A percentile compares a stretch with the other conserved stretches of the same genome.
These are phyloP conservation scores for Macrophomina phaseolina DNA, from an alignment of 2,329 filamentous ascomycete genomes.

Conservation along the genomic window DNA sequence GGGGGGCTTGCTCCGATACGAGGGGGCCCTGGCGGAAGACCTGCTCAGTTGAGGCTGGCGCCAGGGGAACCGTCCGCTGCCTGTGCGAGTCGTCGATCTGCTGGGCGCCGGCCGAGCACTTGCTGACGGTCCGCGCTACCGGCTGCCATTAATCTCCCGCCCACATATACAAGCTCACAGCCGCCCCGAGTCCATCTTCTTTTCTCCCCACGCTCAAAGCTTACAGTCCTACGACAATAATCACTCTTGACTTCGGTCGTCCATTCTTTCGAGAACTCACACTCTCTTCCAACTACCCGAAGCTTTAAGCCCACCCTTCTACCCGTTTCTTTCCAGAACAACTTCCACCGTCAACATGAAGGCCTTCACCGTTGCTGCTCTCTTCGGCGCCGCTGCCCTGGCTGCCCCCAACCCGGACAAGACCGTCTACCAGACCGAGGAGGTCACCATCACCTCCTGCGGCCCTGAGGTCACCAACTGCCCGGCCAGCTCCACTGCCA, in stretches of 20 bases:
- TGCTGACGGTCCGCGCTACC: slow-evolving; percentile 20
- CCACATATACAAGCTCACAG: slow-evolving; percentile 27
- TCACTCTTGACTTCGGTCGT: slow-evolving; percentile 29
- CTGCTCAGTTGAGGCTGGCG: slow-evolving; percentile 26
- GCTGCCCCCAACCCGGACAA: slow-evolving; percentile 28
- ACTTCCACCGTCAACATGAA: slow-evolving; percentile 31
- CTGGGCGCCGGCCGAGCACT: slow-evolving; percentile 19
- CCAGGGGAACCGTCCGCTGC: slow-evolving; percentile 25
- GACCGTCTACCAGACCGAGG: slow-evolving; percentile 27
- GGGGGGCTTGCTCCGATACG: slow-evolving; percentile 16
- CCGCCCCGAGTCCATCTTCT: slow-evolving; percentile 3
- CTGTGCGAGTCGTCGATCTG: slow-evolving; percentile 24
- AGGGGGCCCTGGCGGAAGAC: slow-evolving; percentile 22
- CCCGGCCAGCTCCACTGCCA: slow-evolving; percentile 29
- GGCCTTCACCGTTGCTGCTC: slow-evolving; percentile 29
- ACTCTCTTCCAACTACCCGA: slow-evolving; percentile 33
- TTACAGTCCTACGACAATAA: slow-evolving; percentile 27
- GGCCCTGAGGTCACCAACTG: slow-evolving; percentile 30
- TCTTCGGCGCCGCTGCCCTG: slow-evolving; percentile 28
- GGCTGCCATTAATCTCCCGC: slow-evolving; percentile 27
- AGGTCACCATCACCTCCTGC: slow-evolving; percentile 28
- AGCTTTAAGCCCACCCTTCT: slow-evolving; percentile 26
- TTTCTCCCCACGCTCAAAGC: slow-evolving; percentile 27
- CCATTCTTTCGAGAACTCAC: slow-evolving; percentile 28
- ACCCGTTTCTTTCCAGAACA: slow-evolving; percentile 24